A percentile compares a stretch with the other conserved stretches of the same genome.
Conservation (phyloP, 2,329 filamentous ascomycete genomes). For the Thelonectria discophora region DNA sequence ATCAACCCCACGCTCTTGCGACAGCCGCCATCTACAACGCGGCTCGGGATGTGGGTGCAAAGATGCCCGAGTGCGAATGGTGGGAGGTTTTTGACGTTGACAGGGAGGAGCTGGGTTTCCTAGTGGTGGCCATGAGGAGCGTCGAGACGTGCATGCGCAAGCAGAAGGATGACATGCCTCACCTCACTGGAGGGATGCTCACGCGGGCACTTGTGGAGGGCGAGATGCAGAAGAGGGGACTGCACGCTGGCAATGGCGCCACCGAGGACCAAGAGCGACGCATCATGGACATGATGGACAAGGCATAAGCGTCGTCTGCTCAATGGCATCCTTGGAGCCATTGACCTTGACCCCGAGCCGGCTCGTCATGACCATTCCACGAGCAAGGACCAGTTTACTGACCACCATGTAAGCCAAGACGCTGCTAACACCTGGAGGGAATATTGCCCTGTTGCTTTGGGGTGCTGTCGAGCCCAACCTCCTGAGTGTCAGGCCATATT, state of each 20-base stretch:
- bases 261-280: conserved; percentile 53
- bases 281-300: conserved; percentile 53
- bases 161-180: conserved; percentile 66
- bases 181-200: conserved; percentile 60
- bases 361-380: conserved; percentile 14
- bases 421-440: conserved; percentile 26
- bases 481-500: conserved; percentile 37
- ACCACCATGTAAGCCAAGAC: conserved; percentile 29
- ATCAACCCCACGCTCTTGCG: conserved; percentile 86
- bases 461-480: conserved; percentile 15
- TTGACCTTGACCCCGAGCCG: conserved; percentile 19
- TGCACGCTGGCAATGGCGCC: conserved; percentile 43
- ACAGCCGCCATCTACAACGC: conserved; percentile 92
- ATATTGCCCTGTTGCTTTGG: conserved; percentile 7
- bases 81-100: conserved; percentile 99
- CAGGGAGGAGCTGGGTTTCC: conserved; percentile 90
- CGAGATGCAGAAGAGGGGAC: conserved; percentile 65
- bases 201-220: conserved; percentile 65
- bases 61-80: conserved; percentile 87
- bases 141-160: conserved; percentile 73
- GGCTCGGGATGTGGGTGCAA: conserved; percentile 77
- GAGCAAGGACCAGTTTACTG: conserved; percentile 13
- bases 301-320: conserved; percentile 32
- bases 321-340: conserved; percentile 4
- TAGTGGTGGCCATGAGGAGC: conserved; percentile 87